Conservation (phyloP, 2,329 filamentous ascomycete genomes). For the Neurospora crassa region DNA sequence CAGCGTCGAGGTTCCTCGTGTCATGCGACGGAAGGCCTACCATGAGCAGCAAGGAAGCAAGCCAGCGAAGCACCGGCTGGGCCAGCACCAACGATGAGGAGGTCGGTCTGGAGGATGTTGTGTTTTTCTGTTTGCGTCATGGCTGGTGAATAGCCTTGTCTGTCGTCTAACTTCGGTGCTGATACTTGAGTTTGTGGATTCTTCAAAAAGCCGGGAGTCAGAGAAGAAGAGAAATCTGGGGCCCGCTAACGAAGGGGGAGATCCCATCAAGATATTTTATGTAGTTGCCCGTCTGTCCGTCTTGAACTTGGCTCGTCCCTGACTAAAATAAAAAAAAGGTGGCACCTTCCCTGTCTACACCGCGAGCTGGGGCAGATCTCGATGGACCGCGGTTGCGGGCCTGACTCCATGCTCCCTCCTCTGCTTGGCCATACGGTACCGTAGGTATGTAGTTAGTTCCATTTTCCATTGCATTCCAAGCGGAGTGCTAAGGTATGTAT, state of each 20-base stretch:
- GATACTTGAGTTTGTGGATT: neutral
- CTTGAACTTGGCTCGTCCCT: too few relatives aligned
- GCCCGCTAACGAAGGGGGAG: neutral
- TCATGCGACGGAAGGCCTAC: slow-evolving; percentile 19
- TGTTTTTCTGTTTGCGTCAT: neutral
- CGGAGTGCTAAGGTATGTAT: too few relatives aligned
- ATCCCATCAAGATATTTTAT: neutral
- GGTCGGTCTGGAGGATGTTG: slow-evolving; percentile 29
- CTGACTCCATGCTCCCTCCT: too few relatives aligned
- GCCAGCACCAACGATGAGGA: slow-evolving; percentile 41
- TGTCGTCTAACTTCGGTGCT: neutral
- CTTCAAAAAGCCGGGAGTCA: neutral
- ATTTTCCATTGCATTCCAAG: too few relatives aligned
- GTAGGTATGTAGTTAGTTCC: too few relatives aligned
- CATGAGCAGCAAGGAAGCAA: slow-evolving; percentile 40
- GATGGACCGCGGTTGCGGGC: too few relatives aligned
- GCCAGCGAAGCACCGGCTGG: slow-evolving; percentile 45
- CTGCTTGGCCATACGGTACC: too few relatives aligned
- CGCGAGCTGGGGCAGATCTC: too few relatives aligned
- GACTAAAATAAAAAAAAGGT: too few relatives aligned
- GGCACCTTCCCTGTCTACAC: too few relatives aligned
- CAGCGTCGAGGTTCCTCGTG: too few relatives aligned
- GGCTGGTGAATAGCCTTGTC: neutral
- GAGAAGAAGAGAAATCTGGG: neutral
- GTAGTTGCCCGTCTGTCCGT: too few relatives aligned